Percentiles rank a stretch among this genome's conserved stretches.
These are phyloP conservation scores for Pyricularia sp. DNA, from an alignment of 2,329 filamentous ascomycete species.

Conservation along the genomic window DNA sequence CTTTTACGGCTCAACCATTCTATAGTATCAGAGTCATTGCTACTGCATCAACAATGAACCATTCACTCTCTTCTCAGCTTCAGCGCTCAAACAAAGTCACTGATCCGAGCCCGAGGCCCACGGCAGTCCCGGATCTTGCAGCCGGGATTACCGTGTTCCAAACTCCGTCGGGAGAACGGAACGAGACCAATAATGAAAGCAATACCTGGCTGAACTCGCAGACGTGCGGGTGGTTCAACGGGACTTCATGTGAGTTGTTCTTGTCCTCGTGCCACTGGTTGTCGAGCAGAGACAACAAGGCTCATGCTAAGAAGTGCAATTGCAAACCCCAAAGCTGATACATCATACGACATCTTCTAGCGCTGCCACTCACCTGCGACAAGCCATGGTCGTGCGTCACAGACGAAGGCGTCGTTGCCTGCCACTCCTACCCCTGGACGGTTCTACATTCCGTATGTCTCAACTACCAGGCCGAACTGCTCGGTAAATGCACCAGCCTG, in stretches of 20 bases:
- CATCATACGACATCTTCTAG: conserved; percentile 6
- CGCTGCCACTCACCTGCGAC: conserved; percentile 11
- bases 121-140: conserved; percentile 8
- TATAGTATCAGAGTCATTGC: no score
- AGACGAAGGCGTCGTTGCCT: conserved; percentile 26
- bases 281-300: neutral
- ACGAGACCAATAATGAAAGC: neutral
- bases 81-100: no score
- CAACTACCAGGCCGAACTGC: conserved; percentile 20
- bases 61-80: no score
- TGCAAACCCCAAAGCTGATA: neutral
- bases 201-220: conserved; percentile 1
- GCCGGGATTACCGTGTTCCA: neutral
- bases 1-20: no score
- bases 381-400: conserved; percentile 15
- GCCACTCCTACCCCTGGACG: conserved; percentile 18
- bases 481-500: conserved; percentile 18
- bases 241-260: conserved; percentile 12
- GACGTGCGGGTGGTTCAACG: conserved; percentile 19
- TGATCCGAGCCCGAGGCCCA: conserved; percentile 10
- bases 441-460: conserved; percentile 25
- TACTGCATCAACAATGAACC: no score
- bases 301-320: no score
- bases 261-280: neutral
- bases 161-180: neutral